phyloP scores from a whole-genome alignment of 108 stramenopile genomes.

The Hondaea fermentalgiana region DNA sequence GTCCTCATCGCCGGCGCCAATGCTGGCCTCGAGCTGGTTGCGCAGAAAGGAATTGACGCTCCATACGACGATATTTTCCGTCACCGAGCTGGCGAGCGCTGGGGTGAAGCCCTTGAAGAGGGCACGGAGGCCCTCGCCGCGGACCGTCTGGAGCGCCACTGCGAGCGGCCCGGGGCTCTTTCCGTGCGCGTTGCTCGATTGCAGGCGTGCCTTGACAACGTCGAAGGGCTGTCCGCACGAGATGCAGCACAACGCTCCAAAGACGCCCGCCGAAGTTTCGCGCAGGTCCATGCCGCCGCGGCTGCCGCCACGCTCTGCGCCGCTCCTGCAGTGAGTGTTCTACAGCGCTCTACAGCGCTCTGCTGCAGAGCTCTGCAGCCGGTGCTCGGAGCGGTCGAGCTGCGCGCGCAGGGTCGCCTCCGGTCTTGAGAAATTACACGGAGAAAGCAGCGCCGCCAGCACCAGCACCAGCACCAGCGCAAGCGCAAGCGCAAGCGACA shows the following conservation, averaged over 20 bases:
- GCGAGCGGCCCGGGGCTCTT: not conserved
- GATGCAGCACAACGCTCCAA: conserved; percentile 11
- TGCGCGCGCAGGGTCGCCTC: too few relatives aligned
- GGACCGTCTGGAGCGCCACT: not conserved
- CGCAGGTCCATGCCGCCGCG: not conserved
- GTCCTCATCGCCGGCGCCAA: not conserved
- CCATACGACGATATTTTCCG: conserved; percentile 26
- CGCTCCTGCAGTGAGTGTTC: too few relatives aligned
- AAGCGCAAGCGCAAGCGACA: too few relatives aligned
- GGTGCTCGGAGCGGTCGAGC: too few relatives aligned
- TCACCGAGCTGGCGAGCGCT: conserved; percentile 3
- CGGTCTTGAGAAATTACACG: too few relatives aligned
- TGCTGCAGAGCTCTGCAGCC: too few relatives aligned
- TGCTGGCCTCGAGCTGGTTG: not conserved
- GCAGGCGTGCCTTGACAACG: conserved; percentile 11
- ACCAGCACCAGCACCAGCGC: too few relatives aligned
- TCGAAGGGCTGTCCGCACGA: not conserved
- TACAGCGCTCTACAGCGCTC: too few relatives aligned
- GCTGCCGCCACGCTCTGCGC: too few relatives aligned
- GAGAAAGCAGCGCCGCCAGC: too few relatives aligned
- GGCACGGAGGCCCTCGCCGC: not conserved
- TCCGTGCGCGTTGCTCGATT: not conserved
- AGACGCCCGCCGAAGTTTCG: not conserved
- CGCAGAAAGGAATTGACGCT: conserved; percentile 10
- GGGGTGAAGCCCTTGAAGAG: conserved; percentile 20